Conservation (phyloP, 148 eudicot species). For the Polygonum aviculare region DNA sequence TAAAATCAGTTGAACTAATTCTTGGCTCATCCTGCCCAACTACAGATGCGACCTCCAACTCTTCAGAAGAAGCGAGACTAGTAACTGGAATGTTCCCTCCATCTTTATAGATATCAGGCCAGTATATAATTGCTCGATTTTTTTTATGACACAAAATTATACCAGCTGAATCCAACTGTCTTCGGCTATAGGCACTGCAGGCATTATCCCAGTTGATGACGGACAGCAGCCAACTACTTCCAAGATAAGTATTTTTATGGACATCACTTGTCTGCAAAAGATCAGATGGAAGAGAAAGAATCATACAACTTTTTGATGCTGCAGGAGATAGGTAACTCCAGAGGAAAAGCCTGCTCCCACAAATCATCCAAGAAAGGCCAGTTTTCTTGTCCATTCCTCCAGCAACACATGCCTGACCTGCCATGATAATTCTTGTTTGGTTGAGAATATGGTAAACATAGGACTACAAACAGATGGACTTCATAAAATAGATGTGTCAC, state of each 20-base stretch:
- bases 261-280: conserved; percentile 25
- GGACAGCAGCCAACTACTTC: conserved; percentile 58
- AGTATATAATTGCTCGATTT: conserved; percentile 52
- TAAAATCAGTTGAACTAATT: conserved; percentile 35
- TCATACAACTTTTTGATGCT: conserved; percentile 61
- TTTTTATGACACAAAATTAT: conserved; percentile 59
- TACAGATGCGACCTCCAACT: conserved; percentile 24
- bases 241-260: conserved; percentile 22
- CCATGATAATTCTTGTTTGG: conserved; percentile 13
- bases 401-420: conserved; percentile 56
- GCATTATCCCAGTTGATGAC: conserved; percentile 51
- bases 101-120: conserved; percentile 71
- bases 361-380: conserved; percentile 74
- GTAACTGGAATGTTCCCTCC: conserved; percentile 29
- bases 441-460: neutral
- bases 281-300: conserved; percentile 59
- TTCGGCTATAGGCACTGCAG: conserved; percentile 20
- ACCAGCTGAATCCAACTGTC: conserved; percentile 51
- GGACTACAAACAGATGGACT: neutral
- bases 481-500: neutral
- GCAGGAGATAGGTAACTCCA: conserved; percentile 80
- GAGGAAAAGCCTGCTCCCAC: conserved; percentile 61
- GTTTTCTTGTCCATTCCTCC: conserved; percentile 92
- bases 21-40: conserved; percentile 27
- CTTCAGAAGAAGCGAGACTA: conserved; percentile 38